Evolutionary conservation across 1,284 basidiomycete genomes (phyloP), one percentile per base, ranked within the genome.

Genomic region (Ustanciosporium gigantosporum): DNA sequence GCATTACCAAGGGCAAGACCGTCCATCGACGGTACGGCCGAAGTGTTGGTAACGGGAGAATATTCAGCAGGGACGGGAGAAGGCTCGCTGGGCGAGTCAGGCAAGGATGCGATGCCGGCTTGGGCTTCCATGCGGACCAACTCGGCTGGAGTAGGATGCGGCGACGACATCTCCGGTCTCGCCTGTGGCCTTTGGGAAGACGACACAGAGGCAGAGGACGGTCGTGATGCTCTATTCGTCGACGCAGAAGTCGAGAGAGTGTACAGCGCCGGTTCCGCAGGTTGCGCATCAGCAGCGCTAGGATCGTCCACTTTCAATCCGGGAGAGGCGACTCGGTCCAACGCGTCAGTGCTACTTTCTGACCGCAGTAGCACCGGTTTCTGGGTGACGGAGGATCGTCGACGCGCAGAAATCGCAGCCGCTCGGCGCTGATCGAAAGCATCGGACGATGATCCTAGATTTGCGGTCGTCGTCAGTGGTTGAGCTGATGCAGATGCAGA

Each of bases 61-160:
- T 61, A 56, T 41, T 31, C 49, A 16, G 41, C 37, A 9, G 58
- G 58, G 8, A 61, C 41, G 17, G 51, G 51, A 8, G 58, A 61
- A 5, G 58, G 52, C 37, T 61, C 53, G 39, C 66, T 66, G 1
- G 70, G 70, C 22, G 62, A 51, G 23, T 60, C 47, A 3, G 70
- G 70, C 6, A 58, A 44, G 16, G 43, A 51, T 14, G 70, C 70
- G 22, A 66, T 52, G n/a, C 70, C 70, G n/a, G 70, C 70, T 31
- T 66, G 52, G 0, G 70, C 70, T 31, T 73, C 69, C 53, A 68
- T 60, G 7, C 57, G 59, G 14, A 73, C 68, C 6, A 59, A 19
- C 41, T 73, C 59, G 13, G 70, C 70, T 5, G 70, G 70, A 5
- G 70, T 73, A 24, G 49, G 53, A 38, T 40, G 46, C 16, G 37